A percentile compares a stretch with the other conserved stretches of the same genome.
Conservation (phyloP, 2,329 filamentous ascomycete species). For the Pseudopithomyces maydicus region DNA sequence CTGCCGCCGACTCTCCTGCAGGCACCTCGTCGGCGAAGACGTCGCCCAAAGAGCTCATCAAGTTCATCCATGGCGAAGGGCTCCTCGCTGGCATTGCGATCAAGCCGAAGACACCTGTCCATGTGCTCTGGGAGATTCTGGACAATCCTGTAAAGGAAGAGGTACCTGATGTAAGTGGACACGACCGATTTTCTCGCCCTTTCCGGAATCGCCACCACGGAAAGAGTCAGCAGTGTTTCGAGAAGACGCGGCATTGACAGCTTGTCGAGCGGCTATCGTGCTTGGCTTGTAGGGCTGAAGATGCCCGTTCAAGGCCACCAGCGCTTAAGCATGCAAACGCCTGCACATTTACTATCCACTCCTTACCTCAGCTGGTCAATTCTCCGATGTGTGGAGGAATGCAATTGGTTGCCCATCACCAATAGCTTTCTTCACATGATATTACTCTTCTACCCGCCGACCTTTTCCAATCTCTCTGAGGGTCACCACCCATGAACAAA, state of each 20-base stretch:
- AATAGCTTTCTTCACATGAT: conserved; percentile 6
- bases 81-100: conserved; percentile 94
- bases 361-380: conserved; percentile 22
- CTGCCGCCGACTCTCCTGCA: conserved; percentile 80
- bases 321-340: conserved; percentile 39
- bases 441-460: conserved; percentile 19
- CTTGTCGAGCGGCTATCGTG: conserved; percentile 15
- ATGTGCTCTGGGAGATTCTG: conserved; percentile 90
- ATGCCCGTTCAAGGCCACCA: conserved; percentile 32
- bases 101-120: conserved; percentile 88
- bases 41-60: conserved; percentile 81
- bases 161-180: conserved; percentile 79
- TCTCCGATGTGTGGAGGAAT: background rate
- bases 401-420: conserved; percentile 15
- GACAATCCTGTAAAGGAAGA: conserved; percentile 75
- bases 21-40: conserved; percentile 72
- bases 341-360: conserved; percentile 18
- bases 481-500: conserved; percentile 14
- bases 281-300: conserved; percentile 28
- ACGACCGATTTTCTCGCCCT: background rate
- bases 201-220: conserved; percentile 21
- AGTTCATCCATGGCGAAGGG: conserved; percentile 85
- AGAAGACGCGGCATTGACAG: conserved; percentile 17
- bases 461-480: conserved; percentile 13
- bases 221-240: conserved; percentile 16